These are phyloP conservation scores for Leccinum fallax DNA, from an alignment of 1,284 basidiomycete genomes.

Conservation along the genomic window DNA sequence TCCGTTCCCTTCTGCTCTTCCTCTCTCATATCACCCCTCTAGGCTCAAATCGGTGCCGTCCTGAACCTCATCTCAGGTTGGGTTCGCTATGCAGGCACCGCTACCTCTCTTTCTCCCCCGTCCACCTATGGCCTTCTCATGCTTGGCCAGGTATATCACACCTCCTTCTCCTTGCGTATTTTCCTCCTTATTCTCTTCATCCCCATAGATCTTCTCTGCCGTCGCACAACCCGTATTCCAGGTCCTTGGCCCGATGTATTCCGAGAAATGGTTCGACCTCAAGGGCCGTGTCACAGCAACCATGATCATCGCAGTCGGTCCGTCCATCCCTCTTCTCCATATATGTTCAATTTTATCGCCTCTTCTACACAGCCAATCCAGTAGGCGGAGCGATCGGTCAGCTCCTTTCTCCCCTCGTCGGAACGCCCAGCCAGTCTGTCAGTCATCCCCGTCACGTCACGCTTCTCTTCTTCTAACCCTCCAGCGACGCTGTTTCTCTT, in stretches of 20 bases:
- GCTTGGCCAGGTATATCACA: slow-evolving; percentile 61
- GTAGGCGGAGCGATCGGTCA: slow-evolving; percentile 69
- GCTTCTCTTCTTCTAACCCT: neutral
- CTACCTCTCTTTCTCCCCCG: slow-evolving; percentile 46
- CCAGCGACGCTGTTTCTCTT: neutral
- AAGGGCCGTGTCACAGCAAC: slow-evolving; percentile 76
- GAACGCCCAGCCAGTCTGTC: slow-evolving; percentile 59
- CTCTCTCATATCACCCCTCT: slow-evolving; percentile 1
- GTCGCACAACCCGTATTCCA: slow-evolving; percentile 71
- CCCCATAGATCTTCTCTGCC: slow-evolving; percentile 40
- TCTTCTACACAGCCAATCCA: slow-evolving; percentile 57
- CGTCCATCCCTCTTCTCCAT: neutral
- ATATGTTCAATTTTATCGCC: neutral
- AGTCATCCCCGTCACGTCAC: slow-evolving; percentile 21
- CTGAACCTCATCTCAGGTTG: slow-evolving; percentile 64
- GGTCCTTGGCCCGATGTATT: slow-evolving; percentile 73
- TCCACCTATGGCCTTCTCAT: slow-evolving; percentile 68
- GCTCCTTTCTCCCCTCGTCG: slow-evolving; percentile 65
- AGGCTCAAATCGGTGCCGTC: slow-evolving; percentile 56
- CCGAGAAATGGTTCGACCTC: slow-evolving; percentile 79
- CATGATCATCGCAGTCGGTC: slow-evolving; percentile 75
- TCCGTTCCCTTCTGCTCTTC: neutral
- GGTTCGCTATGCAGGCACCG: slow-evolving; percentile 75
- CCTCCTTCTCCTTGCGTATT: slow-evolving; percentile 46
- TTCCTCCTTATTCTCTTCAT: slow-evolving; percentile 22